Percentiles rank a stretch among this genome's conserved stretches.
Conservation (phyloP, 768 basidiomycete species). For the Rhodotorula taiwanensis region DNA sequence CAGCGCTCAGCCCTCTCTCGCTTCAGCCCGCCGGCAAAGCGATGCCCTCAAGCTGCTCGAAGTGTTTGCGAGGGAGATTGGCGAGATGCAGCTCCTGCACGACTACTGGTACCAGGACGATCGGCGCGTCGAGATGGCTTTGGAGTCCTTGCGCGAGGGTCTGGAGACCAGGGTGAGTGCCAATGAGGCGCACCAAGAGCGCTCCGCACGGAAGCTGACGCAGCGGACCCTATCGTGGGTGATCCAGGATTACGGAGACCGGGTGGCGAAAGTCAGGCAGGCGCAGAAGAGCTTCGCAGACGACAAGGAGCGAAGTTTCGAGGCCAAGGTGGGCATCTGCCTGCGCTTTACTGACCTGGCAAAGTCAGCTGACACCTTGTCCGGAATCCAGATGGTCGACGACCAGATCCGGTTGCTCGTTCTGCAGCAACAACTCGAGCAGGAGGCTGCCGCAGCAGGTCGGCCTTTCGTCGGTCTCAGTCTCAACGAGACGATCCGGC, state of each 20-base stretch:
- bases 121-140: conserved; percentile 82
- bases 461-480: conserved; percentile 75
- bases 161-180: background rate
- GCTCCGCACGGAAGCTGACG: background rate
- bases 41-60: conserved; percentile 54
- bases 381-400: conserved; percentile 70
- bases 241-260: conserved; percentile 63
- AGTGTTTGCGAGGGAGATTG: conserved; percentile 81
- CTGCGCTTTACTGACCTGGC: background rate
- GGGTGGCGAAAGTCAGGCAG: conserved; percentile 63
- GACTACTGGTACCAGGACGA: conserved; percentile 99
- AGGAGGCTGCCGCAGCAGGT: conserved; percentile 59
- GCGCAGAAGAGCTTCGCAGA: conserved; percentile 92
- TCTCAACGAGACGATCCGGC: conserved; percentile 76
- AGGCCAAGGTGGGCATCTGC: conserved; percentile 46
- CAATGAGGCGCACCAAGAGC: background rate
- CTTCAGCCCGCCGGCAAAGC: too few relatives aligned
- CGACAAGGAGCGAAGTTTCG: conserved; percentile 83
- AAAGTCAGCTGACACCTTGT: background rate
- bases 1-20: background rate
- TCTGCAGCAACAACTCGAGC: conserved; percentile 79
- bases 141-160: conserved; percentile 50
- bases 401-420: conserved; percentile 69
- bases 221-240: conserved; percentile 1
- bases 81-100: conserved; percentile 59